phyloP scores from a whole-genome alignment of 2,329 filamentous ascomycete species.

The Fusarium clavum region DNA sequence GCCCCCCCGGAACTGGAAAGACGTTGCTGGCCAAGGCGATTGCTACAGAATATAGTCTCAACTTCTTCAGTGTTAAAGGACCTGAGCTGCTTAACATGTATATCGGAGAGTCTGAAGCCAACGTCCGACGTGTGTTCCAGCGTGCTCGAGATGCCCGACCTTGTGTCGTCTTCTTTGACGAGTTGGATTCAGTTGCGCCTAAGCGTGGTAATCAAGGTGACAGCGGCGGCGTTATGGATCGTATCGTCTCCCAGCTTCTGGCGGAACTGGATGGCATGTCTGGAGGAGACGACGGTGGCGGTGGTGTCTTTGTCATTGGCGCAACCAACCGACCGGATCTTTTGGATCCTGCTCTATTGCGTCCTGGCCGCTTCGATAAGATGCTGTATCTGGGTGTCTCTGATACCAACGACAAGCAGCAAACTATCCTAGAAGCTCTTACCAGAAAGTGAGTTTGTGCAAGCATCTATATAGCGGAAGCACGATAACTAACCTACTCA shows the following conservation, averaged over 20 bases:
- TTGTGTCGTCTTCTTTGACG: slow-evolving; percentile 94
- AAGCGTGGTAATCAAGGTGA: slow-evolving; percentile 98
- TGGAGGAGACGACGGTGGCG: slow-evolving; percentile 84
- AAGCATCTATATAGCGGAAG: background rate
- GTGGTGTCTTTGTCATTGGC: slow-evolving; percentile 95
- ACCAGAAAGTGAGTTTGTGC: slow-evolving; percentile 81
- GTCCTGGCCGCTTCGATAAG: slow-evolving; percentile 95
- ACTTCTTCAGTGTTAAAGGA: slow-evolving; percentile 94
- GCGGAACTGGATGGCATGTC: slow-evolving; percentile 99
- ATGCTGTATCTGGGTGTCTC: slow-evolving; percentile 98
- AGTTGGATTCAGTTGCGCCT: slow-evolving; percentile 91
- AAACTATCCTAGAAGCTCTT: slow-evolving; percentile 91
- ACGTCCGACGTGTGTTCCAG: slow-evolving; percentile 90
- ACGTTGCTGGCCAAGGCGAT: slow-evolving; percentile 94
- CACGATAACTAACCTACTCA: slow-evolving; percentile 20
- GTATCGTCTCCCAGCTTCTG: slow-evolving; percentile 93
- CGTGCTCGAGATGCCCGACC: slow-evolving; percentile 85
- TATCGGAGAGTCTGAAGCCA: slow-evolving; percentile 93
- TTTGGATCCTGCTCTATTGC: slow-evolving; percentile 87
- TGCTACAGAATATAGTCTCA: slow-evolving; percentile 91
- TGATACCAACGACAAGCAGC: slow-evolving; percentile 96
- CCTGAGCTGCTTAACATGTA: slow-evolving; percentile 96
- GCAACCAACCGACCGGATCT: slow-evolving; percentile 96
- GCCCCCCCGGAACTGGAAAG: slow-evolving; percentile 90
- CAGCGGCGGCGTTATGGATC: slow-evolving; percentile 97